A percentile compares a stretch with the other conserved stretches of the same genome.
Evolutionary conservation across 306 rosid species (phyloP).

Genomic region (Fragaria nilgerrensis): DNA sequence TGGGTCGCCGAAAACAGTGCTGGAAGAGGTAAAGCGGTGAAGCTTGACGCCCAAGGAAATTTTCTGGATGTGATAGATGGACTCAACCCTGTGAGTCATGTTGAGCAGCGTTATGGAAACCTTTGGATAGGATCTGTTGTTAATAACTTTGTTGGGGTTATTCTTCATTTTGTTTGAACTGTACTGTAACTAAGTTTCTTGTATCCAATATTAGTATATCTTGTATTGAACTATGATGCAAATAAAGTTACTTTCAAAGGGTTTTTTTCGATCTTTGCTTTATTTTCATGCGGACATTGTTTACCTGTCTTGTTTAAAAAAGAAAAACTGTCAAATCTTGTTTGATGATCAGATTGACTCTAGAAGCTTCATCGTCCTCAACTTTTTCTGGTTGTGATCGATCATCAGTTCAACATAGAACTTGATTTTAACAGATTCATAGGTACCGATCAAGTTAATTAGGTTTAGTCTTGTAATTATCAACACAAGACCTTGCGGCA

Average conservation of each 20-base stretch:
- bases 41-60: conserved; percentile 36
- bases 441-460: too few relatives aligned
- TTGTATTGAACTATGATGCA: neutral
- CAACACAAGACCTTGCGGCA: too few relatives aligned
- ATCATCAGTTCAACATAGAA: too few relatives aligned
- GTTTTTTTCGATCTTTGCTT: neutral
- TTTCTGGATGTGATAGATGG: conserved; percentile 41
- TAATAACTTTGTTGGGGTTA: neutral
- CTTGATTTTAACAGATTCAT: too few relatives aligned
- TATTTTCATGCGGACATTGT: neutral
- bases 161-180: conserved; percentile 1
- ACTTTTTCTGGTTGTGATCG: too few relatives aligned
- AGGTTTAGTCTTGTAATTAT: too few relatives aligned
- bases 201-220: neutral
- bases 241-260: neutral
- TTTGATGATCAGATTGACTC: too few relatives aligned
- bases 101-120: conserved; percentile 35
- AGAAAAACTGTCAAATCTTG: too few relatives aligned
- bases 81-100: conserved; percentile 54
- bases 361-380: too few relatives aligned
- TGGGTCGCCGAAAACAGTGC: conserved; percentile 53
- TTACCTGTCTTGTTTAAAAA: neutral
- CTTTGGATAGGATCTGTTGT: neutral
- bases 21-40: conserved; percentile 37
- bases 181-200: neutral